A percentile compares a stretch with the other conserved stretches of the same genome.
These are phyloP conservation scores for Gnomoniopsis smithogilvyi DNA, from an alignment of 2,329 filamentous ascomycete species.

Conservation along the genomic window DNA sequence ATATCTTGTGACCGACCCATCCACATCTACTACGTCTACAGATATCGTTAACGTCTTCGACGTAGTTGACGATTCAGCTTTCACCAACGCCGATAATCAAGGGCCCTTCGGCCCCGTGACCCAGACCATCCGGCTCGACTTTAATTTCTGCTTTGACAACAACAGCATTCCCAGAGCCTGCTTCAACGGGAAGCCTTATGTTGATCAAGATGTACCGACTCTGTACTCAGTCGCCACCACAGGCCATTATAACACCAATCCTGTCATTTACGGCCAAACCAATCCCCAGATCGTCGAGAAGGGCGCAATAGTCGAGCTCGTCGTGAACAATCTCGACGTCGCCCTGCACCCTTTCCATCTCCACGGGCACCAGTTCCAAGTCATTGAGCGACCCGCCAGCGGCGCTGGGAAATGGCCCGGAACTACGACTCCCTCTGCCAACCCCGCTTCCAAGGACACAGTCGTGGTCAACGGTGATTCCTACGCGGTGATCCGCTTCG, in stretches of 20 bases:
- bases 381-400: constrained; percentile 39
- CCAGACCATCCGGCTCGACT: constrained; percentile 52
- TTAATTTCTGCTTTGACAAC: constrained; percentile 56
- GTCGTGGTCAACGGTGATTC: constrained; percentile 37
- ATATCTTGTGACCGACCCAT: constrained; percentile 36
- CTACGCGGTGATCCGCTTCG: constrained; percentile 49
- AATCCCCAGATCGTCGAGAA: constrained; percentile 37
- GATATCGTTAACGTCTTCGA: constrained; percentile 35
- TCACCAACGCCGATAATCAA: constrained; percentile 54
- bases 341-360: constrained; percentile 51
- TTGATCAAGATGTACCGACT: constrained; percentile 65
- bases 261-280: constrained; percentile 39
- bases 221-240: constrained; percentile 68
- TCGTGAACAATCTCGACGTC: constrained; percentile 47
- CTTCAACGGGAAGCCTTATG: constrained; percentile 65
- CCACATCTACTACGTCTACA: constrained; percentile 23
- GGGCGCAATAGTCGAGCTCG: constrained; percentile 41
- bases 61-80: constrained; percentile 60
- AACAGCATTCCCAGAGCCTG: constrained; percentile 61
- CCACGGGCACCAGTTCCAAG: constrained; percentile 54
- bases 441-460: constrained; percentile 35
- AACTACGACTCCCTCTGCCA: constrained; percentile 25
- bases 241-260: constrained; percentile 40
- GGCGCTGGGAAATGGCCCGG: constrained; percentile 35
- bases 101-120: constrained; percentile 49